Percentiles rank a stretch among this genome's conserved stretches.
These are phyloP conservation scores for Mycena sp. DNA, from an alignment of 1,284 basidiomycete species.

Conservation along the genomic window DNA sequence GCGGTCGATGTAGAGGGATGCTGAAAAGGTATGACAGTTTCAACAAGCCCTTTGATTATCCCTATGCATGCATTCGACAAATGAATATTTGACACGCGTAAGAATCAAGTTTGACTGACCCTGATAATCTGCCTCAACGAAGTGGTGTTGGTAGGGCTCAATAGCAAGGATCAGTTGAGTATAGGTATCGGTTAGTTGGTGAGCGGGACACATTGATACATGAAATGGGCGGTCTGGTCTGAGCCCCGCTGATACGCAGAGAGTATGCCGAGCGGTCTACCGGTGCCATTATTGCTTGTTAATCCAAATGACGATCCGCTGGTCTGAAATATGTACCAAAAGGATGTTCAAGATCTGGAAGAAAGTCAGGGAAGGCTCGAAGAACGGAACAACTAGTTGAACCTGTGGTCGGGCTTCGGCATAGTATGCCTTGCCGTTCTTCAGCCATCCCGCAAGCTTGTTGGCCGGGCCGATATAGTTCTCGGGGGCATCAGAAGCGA, in stretches of 20 bases:
- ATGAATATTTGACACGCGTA: background rate
- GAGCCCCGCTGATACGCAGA: conserved; percentile 40
- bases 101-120: conserved; percentile 28
- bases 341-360: conserved; percentile 47
- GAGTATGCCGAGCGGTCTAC: conserved; percentile 47
- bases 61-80: conserved; percentile 25
- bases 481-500: background rate
- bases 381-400: conserved; percentile 5
- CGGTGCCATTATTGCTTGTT: conserved; percentile 6
- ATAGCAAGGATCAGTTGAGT: conserved; percentile 41
- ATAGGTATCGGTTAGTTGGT: conserved; percentile 44
- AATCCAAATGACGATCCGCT: background rate
- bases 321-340: conserved; percentile 36
- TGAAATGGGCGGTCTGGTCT: conserved; percentile 12
- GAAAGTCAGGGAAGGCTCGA: background rate
- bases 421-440: conserved; percentile 52
- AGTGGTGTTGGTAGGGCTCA: conserved; percentile 39
- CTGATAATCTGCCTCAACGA: conserved; percentile 43
- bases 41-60: conserved; percentile 20
- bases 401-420: conserved; percentile 49
- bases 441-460: conserved; percentile 49
- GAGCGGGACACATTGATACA: background rate
- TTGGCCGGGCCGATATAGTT: conserved; percentile 37
- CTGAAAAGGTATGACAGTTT: background rate
- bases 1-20: background rate